Evolutionary conservation across 805 yeast species (phyloP), one percentile per base, ranked within the genome.

Genomic region (Kuraishia molischiana): DNA sequence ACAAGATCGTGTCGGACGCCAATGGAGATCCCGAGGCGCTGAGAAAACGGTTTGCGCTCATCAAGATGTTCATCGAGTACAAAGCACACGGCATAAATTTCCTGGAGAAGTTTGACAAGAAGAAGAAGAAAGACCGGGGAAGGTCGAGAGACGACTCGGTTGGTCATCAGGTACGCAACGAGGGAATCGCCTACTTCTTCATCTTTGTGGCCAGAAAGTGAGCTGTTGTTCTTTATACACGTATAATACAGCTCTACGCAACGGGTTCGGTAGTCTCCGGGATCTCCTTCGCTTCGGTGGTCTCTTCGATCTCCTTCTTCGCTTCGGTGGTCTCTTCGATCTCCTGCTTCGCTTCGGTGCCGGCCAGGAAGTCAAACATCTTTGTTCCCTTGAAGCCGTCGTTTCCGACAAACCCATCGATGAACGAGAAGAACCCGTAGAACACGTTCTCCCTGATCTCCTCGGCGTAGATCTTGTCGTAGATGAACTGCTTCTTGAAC

Each of bases 391-490:
- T 18, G 26, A 31, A 31, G 14, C 34, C 34, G 17, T 78, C 85
- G 20, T 73, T 70, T 21, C 74, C 74, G 29, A 74, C 72, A 56
- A 81, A 86, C 29, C 82, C 77, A 59, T 90, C 98, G 46, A 92
- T 81, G 55, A 85, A 90, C 33, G 84, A 83, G 59, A 85, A 92
- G 54, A 92, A 90, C 1, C 95, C 95, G 45, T 86, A 79, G 62
- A 85, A 89, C 3, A 81, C 82, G 52, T 87, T 85, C 50, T 87
- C 97, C 51, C 76, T 75, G 33, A 75, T 80, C 58, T 92, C 98
- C 59, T 89, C 96, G 32, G 74, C 77, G 53, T 90, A 90, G 42
- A 92, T 87, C 58, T 87, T 85, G 52, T 89, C 95, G 56, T 92
- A 92, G 45, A 92, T 90, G 58, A 71, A 79, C 55, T 79, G 81